These are phyloP conservation scores for Symbiodinium natans DNA, from an alignment of 73 alveolate genomes.

Conservation along the genomic window DNA sequence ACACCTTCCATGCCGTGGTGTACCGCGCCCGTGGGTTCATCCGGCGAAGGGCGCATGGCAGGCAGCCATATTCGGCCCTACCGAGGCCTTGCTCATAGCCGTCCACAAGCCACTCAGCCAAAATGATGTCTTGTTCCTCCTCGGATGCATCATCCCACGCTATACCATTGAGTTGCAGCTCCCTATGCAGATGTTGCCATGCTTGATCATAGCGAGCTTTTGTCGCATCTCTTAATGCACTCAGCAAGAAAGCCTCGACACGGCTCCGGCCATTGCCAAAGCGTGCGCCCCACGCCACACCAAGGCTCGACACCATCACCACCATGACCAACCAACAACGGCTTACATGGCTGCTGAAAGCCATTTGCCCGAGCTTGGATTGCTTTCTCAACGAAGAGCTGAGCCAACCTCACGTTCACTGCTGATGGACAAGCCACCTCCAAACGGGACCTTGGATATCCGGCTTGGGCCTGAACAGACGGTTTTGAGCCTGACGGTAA, in stretches of 20 bases:
- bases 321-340: not conserved
- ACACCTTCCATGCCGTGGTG: constrained; percentile 14
- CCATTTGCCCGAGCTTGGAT: not conserved
- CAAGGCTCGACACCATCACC: not conserved
- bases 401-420: not conserved
- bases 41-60: not conserved
- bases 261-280: constrained; percentile 29
- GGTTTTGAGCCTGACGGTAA: not conserved
- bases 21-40: not conserved
- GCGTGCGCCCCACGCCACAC: not conserved
- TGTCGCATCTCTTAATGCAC: not conserved
- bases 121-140: not conserved
- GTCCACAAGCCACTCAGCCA: constrained; percentile 48
- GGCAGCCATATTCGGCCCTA: not conserved
- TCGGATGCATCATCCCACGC: not conserved
- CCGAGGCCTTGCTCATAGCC: constrained; percentile 11
- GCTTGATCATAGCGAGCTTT: not conserved
- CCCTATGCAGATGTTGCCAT: constrained; percentile 3
- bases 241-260: constrained; percentile 13
- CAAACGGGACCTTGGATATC: not conserved
- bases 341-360: not conserved
- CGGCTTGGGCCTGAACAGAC: not conserved
- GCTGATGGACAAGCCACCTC: not conserved
- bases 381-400: not conserved
- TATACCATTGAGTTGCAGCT: not conserved